phyloP scores from a whole-genome alignment of 257 asterid species.

The Nicotiana noctiflora region DNA sequence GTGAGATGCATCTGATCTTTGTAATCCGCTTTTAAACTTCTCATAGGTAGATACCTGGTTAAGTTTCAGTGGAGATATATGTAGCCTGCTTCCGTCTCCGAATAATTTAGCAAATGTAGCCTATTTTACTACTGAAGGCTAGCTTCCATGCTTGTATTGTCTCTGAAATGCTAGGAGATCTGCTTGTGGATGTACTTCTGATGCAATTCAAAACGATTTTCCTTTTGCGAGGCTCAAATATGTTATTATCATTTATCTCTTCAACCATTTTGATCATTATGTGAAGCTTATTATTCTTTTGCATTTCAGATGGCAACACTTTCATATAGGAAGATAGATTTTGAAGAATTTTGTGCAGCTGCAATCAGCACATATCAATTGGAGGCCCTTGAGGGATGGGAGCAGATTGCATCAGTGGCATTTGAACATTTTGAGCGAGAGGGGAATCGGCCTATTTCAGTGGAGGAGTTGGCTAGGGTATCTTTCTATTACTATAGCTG shows the following conservation, averaged over 20 bases:
- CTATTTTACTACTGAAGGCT: background rate
- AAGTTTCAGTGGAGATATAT: background rate
- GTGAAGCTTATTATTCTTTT: background rate
- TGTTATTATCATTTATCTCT: background rate
- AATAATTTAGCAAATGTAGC: background rate
- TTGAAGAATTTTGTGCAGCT: constrained; percentile 87
- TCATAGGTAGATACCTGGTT: background rate
- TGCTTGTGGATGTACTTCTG: background rate
- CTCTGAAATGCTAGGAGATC: no score
- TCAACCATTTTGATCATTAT: background rate
- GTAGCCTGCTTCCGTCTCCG: background rate
- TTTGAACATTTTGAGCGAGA: constrained; percentile 69
- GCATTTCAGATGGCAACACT: constrained; percentile 62
- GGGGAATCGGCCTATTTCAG: constrained; percentile 75
- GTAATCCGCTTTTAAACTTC: background rate
- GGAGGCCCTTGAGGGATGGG: constrained; percentile 83
- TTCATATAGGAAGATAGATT: constrained; percentile 63
- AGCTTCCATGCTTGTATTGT: background rate
- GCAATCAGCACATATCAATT: constrained; percentile 82
- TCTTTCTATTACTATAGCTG: background rate
- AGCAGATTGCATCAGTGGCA: constrained; percentile 63
- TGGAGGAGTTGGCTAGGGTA: constrained; percentile 88
- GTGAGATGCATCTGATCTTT: constrained; percentile 31
- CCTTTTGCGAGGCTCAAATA: background rate
- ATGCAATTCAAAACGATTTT: background rate